These are phyloP conservation scores for Marchantia paleacea DNA, from an alignment of 225 moss, liverwort and hornwort species.

Conservation along the genomic window DNA sequence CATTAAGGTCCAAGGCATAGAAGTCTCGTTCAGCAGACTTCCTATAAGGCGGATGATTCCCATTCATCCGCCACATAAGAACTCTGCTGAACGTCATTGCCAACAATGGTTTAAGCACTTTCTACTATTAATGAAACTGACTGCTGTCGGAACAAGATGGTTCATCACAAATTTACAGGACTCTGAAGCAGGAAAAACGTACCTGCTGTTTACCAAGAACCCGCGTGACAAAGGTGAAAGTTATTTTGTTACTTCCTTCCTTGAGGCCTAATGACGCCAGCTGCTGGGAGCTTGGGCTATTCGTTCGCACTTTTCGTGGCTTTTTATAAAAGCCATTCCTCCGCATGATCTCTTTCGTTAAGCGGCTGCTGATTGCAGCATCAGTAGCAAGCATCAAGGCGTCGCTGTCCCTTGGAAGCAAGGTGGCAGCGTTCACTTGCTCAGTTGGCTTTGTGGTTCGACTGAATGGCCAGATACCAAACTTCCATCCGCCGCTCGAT, in stretches of 20 bases:
- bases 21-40: too few species aligned
- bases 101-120: neutral
- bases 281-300: conserved; percentile 86
- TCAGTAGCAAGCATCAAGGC: conserved; percentile 59
- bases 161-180: too few species aligned
- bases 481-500: conserved; percentile 74
- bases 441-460: conserved; percentile 64
- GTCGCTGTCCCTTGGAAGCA: conserved; percentile 47
- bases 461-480: conserved; percentile 57
- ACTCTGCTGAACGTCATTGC: neutral
- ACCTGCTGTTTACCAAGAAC: conserved; percentile 96
- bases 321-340: conserved; percentile 65
- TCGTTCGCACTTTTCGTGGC: conserved; percentile 75
- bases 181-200: conserved; percentile 13
- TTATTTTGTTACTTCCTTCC: conserved; percentile 90
- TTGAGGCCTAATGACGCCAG: conserved; percentile 81
- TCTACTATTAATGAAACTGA: neutral
- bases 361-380: conserved; percentile 55
- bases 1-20: neutral
- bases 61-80: too few species aligned
- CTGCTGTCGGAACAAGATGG: too few species aligned
- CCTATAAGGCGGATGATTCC: too few species aligned
- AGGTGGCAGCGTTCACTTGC: conserved; percentile 36
- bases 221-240: conserved; percentile 84
- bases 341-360: conserved; percentile 60